A percentile compares a stretch with the other conserved stretches of the same genome.
Evolutionary conservation across 495 filamentous ascomycete genomes (phyloP).

Genomic region (Glonium stellatum): DNA sequence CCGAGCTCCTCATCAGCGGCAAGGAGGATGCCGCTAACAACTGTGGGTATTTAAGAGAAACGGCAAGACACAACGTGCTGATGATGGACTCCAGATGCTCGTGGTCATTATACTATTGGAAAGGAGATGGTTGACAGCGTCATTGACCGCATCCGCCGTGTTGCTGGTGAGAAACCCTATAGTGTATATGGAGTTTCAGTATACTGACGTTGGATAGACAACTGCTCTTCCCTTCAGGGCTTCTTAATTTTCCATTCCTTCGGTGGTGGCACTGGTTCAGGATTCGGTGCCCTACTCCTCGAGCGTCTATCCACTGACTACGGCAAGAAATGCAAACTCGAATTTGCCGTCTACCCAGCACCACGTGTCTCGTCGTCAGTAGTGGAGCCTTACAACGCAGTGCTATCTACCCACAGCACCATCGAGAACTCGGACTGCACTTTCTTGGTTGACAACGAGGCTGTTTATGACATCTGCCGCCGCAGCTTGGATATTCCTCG

Average conservation of each 20-base stretch:
- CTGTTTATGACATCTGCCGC: slow-evolving; percentile 87
- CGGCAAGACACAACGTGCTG: slow-evolving; percentile 2
- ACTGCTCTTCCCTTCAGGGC: slow-evolving; percentile 83
- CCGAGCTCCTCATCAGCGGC: slow-evolving; percentile 78
- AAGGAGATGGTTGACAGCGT: slow-evolving; percentile 84
- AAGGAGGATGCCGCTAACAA: slow-evolving; percentile 96
- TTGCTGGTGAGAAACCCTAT: slow-evolving; percentile 52
- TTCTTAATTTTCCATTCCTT: slow-evolving; percentile 95
- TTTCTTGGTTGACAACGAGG: slow-evolving; percentile 89
- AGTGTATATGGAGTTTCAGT: background rate
- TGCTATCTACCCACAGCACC: slow-evolving; percentile 85
- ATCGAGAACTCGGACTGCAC: slow-evolving; percentile 92
- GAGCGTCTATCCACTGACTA: slow-evolving; percentile 86
- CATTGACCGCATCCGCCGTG: slow-evolving; percentile 76
- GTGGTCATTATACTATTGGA: slow-evolving; percentile 88
- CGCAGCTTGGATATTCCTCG: slow-evolving; percentile 83
- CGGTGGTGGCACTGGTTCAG: slow-evolving; percentile 85
- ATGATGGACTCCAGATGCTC: slow-evolving; percentile 53
- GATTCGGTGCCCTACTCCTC: slow-evolving; percentile 79
- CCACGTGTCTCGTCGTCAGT: slow-evolving; percentile 81
- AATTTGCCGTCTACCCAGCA: slow-evolving; percentile 84
- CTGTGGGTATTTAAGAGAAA: slow-evolving; percentile 41
- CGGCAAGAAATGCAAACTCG: slow-evolving; percentile 91
- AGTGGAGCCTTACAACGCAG: slow-evolving; percentile 90
- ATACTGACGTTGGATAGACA: slow-evolving; percentile 50